Base-by-base conservation (phyloP, 805 yeast genomes). In the Torulaspora indica region DNA sequence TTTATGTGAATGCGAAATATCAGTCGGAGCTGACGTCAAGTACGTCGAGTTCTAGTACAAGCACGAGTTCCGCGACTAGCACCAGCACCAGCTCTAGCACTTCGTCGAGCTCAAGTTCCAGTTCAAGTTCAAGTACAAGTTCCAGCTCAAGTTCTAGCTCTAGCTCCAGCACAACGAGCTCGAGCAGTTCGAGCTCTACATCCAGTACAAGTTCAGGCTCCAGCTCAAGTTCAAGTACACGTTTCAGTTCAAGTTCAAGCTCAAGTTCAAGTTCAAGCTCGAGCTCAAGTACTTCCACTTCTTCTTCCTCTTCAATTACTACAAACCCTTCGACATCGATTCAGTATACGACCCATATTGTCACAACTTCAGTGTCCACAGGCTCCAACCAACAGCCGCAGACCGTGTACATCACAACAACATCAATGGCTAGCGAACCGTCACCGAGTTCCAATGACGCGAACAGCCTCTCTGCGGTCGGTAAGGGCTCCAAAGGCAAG, bases 1-100 rank as follows among this genome's bases (percentile, higher is more conserved):
- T 79, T 13, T 78, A 68, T 48, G 64, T 72, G 10, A 67, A 67
- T 47, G 65, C 49, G 17, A 70, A 58, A 31, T 22, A 32, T 20
- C 27, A 17, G 33, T n/a, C 38, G 13, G 22, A 33, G 15, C 13
- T 40, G 35, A 34, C 34, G 10, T 7, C 36, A 23, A 18, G 28
- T 13, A 32, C 29, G 4, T 14, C 37, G 5, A 36, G 25, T 14
- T 20, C 38, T 10, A 41, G 40, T 20, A 27, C 38, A 5, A 37
- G 40, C 32, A 10, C 41, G 7, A 35, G 30, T 15, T 20, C 36
- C 8, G 30, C 30, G 12, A 12, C 30, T 6, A 24, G 35, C 25
- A 10, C 32, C 24, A 24, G 43, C 29, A 17, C 38, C 20, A 30
- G 42, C 63, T 18, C 54, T 55, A 44, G 70, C 32, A 29, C 36